A percentile compares a stretch with the other conserved stretches of the same genome.
These are phyloP conservation scores for Fraxinus platypoda DNA, from an alignment of 305 asterid species.

Conservation along the genomic window DNA sequence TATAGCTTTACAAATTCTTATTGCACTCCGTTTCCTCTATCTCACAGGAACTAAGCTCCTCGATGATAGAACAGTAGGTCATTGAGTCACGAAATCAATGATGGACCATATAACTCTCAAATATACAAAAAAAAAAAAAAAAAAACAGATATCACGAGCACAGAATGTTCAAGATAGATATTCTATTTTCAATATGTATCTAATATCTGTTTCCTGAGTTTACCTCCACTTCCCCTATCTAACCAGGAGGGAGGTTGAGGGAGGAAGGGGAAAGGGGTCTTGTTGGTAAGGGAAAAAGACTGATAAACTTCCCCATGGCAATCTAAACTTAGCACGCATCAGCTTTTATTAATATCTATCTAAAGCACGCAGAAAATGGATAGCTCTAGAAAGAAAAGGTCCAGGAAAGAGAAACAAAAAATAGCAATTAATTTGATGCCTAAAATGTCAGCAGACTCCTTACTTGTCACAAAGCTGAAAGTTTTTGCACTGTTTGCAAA, in stretches of 20 bases:
- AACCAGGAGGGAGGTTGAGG: neutral
- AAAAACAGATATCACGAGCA: neutral
- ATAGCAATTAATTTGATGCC: neutral
- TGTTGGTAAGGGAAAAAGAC: neutral
- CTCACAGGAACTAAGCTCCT: constrained; percentile 5
- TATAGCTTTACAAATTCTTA: neutral
- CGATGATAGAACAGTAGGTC: neutral
- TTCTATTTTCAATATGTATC: neutral
- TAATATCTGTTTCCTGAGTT: neutral
- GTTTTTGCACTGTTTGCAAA: constrained; percentile 78
- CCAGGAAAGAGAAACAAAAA: neutral
- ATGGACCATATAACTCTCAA: neutral
- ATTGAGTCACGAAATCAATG: neutral
- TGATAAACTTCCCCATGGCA: neutral
- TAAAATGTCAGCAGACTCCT: constrained; percentile 22
- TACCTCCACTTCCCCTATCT: neutral
- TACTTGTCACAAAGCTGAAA: constrained; percentile 92
- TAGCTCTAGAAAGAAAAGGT: neutral
- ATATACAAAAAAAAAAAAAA: neutral
- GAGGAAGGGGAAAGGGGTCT: neutral
- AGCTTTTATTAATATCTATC: neutral
- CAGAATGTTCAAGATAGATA: neutral
- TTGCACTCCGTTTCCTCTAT: neutral
- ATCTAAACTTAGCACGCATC: neutral
- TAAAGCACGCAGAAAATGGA: neutral